Evolutionary conservation across 2,329 filamentous ascomycete species (phyloP).

Genomic region (Cercospora beticola): DNA sequence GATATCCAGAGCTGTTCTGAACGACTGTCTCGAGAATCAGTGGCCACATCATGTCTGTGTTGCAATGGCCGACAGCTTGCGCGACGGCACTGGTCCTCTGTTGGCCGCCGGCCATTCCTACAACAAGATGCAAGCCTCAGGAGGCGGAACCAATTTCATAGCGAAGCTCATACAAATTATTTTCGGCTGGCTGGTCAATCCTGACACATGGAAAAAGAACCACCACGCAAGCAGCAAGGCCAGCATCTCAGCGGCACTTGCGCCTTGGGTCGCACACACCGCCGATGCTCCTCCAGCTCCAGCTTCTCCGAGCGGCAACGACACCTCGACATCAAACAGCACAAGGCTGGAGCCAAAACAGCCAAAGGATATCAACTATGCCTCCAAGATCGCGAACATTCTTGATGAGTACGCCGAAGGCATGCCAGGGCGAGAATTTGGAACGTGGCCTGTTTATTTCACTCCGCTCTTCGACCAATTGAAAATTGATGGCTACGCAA

Average conservation of each 20-base stretch:
- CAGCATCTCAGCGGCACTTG: not conserved
- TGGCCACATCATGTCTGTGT: too few relatives aligned
- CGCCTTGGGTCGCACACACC: not conserved
- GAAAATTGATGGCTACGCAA: not conserved
- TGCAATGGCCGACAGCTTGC: too few relatives aligned
- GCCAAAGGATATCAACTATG: not conserved
- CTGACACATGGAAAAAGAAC: not conserved
- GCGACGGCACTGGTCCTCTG: too few relatives aligned
- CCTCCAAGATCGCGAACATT: not conserved
- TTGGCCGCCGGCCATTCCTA: too few relatives aligned
- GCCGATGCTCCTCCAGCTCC: not conserved
- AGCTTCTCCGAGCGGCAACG: not conserved
- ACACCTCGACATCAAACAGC: not conserved
- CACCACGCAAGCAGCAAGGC: not conserved
- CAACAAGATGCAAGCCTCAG: too few relatives aligned
- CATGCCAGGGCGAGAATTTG: not conserved
- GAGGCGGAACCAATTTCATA: too few relatives aligned
- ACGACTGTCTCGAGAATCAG: too few relatives aligned
- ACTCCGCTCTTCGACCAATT: not conserved
- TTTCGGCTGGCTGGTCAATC: not conserved
- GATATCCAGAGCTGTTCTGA: too few relatives aligned
- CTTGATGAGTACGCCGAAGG: not conserved
- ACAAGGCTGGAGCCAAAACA: not conserved
- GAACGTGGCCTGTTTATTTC: not conserved
- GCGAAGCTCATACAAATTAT: not conserved